Conservation (phyloP, 352 stramenopile genomes). For the Phytophthora pseudosyringae region DNA sequence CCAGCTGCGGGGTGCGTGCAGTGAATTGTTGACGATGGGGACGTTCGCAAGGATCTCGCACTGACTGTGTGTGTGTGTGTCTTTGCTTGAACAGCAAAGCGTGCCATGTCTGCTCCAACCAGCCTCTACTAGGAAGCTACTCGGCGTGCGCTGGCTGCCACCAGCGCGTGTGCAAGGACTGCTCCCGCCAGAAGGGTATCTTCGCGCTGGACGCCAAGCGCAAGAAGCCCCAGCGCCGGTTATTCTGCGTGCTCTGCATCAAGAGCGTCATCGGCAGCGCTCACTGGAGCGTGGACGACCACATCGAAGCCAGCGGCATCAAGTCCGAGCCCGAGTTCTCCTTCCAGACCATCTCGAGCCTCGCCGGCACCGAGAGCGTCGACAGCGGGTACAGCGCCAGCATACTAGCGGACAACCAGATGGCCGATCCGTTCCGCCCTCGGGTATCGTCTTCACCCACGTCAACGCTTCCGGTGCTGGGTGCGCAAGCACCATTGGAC, state of each 20-base stretch:
- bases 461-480: slow-evolving; percentile 14
- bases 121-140: slow-evolving; percentile 27
- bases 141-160: slow-evolving; percentile 39
- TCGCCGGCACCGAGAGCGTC: slow-evolving; percentile 14
- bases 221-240: slow-evolving; percentile 26
- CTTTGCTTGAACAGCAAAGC: slow-evolving; percentile 24
- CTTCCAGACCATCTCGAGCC: slow-evolving; percentile 9
- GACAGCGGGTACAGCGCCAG: slow-evolving; percentile 17
- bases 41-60: slow-evolving; percentile 6
- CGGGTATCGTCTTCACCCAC: slow-evolving; percentile 21
- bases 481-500: slow-evolving; percentile 12
- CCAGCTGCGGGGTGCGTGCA: slow-evolving; percentile 28
- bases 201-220: slow-evolving; percentile 37
- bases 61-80: neutral
- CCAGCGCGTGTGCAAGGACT: slow-evolving; percentile 50
- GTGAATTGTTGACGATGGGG: slow-evolving; percentile 7
- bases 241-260: slow-evolving; percentile 45
- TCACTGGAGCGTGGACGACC: slow-evolving; percentile 29
- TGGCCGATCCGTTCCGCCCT: slow-evolving; percentile 31
- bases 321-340: slow-evolving; percentile 21
- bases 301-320: slow-evolving; percentile 22
- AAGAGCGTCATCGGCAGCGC: slow-evolving; percentile 32
- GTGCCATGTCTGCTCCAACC: slow-evolving; percentile 45
- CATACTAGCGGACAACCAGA: slow-evolving; percentile 7
- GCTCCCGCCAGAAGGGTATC: slow-evolving; percentile 29